phyloP scores from a whole-genome alignment of 148 eudicot species.

The Spergularia bocconei region DNA sequence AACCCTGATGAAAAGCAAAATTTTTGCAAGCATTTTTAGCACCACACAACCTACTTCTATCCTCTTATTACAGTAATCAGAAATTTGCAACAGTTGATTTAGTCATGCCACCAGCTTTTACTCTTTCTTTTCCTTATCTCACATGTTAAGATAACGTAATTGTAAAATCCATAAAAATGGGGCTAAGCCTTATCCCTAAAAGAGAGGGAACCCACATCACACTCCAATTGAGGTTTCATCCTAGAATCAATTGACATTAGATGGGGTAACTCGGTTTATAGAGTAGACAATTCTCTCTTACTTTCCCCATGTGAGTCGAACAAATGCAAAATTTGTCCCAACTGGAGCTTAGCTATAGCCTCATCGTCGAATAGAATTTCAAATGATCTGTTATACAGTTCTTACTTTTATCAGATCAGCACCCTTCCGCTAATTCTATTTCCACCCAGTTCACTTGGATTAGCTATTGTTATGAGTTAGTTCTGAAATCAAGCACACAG shows the following conservation, averaged over 20 bases:
- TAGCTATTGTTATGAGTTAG: neutral
- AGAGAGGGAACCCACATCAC: too few relatives aligned
- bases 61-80: neutral
- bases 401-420: neutral
- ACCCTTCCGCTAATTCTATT: neutral
- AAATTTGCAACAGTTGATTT: neutral
- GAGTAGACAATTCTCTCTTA: too few relatives aligned
- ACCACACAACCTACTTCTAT: neutral
- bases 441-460: neutral
- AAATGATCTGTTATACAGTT: too few relatives aligned
- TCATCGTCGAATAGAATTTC: neutral
- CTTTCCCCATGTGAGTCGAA: too few relatives aligned
- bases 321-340: too few relatives aligned
- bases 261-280: too few relatives aligned
- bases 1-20: neutral
- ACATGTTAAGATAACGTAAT: neutral
- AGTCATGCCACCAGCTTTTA: neutral
- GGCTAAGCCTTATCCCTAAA: too few relatives aligned
- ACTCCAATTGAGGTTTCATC: too few relatives aligned
- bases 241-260: too few relatives aligned
- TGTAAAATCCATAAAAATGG: neutral
- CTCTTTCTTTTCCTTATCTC: neutral
- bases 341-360: too few relatives aligned
- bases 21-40: neutral
- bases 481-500: neutral